These are phyloP conservation scores for Pestalotiopsis sp. DNA, from an alignment of 2,329 filamentous ascomycete genomes.

Conservation along the genomic window DNA sequence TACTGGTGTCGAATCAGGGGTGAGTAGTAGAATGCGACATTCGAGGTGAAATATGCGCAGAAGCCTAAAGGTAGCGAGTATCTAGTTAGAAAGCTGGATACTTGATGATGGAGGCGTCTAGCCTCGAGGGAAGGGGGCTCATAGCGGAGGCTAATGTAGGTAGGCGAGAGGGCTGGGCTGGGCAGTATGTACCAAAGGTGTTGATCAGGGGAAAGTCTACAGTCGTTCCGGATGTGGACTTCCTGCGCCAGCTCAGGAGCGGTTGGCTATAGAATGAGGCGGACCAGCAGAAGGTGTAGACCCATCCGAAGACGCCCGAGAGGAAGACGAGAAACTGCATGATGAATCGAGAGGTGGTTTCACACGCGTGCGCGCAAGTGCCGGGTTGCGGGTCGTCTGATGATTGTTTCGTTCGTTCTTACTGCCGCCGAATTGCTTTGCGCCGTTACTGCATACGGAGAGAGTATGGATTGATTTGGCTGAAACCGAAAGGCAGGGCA, in stretches of 20 bases:
- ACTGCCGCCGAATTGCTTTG: neutral
- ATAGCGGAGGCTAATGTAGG: neutral
- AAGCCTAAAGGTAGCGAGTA: slow-evolving; percentile 54
- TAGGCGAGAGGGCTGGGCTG: neutral
- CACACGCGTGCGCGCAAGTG: neutral
- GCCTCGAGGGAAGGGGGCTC: neutral
- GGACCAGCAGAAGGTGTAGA: slow-evolving; percentile 79
- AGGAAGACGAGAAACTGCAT: slow-evolving; percentile 48
- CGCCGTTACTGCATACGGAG: neutral
- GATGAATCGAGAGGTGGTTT: slow-evolving; percentile 6
- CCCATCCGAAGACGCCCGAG: slow-evolving; percentile 70
- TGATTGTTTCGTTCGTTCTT: neutral
- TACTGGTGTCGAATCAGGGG: slow-evolving; percentile 79
- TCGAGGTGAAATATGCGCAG: slow-evolving; percentile 74
- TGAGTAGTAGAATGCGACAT: slow-evolving; percentile 76
- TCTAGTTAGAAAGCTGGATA: neutral
- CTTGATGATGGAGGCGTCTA: neutral
- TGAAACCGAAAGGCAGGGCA: too few relatives aligned
- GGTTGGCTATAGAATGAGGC: slow-evolving; percentile 92
- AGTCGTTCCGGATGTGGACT: slow-evolving; percentile 79
- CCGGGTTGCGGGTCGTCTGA: neutral
- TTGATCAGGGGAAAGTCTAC: slow-evolving; percentile 87
- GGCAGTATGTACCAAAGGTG: slow-evolving; percentile 48
- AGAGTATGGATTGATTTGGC: too few relatives aligned
- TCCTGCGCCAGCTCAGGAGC: slow-evolving; percentile 74